phyloP scores from a whole-genome alignment of 108 stramenopile species.

The Chaetoceros tenuissimus region DNA sequence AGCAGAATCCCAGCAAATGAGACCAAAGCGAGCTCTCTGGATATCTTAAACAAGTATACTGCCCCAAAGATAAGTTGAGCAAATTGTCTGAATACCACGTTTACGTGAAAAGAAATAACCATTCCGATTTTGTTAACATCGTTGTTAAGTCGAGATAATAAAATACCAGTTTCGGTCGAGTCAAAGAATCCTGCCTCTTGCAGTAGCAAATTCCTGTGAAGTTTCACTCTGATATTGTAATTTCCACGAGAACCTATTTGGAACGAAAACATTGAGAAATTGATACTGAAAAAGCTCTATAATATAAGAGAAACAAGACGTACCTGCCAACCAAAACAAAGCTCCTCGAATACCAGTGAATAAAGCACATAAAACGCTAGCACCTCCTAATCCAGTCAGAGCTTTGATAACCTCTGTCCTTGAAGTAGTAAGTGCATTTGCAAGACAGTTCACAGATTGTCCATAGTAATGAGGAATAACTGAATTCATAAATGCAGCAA shows the following conservation, averaged over 20 bases:
- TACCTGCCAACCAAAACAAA: conserved; percentile 84
- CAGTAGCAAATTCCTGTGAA: conserved; percentile 73
- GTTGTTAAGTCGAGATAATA: conserved; percentile 74
- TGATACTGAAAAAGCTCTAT: background rate
- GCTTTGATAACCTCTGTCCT: conserved; percentile 34
- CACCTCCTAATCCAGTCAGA: conserved; percentile 46
- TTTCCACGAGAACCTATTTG: conserved; percentile 58
- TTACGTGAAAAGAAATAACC: conserved; percentile 76
- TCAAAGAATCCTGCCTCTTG: conserved; percentile 91
- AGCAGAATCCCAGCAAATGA: conserved; percentile 64
- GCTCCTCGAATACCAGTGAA: conserved; percentile 76
- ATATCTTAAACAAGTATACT: conserved; percentile 53
- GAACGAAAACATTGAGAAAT: background rate
- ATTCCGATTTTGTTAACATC: conserved; percentile 86
- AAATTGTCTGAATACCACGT: conserved; percentile 72
- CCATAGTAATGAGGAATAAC: conserved; percentile 66
- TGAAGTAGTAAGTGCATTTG: conserved; percentile 30
- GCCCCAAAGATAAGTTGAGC: conserved; percentile 74
- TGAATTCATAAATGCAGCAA: conserved; percentile 70
- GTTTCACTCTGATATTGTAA: conserved; percentile 79
- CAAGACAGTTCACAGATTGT: conserved; percentile 60
- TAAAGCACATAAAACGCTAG: conserved; percentile 49
- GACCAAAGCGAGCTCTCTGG: conserved; percentile 47
- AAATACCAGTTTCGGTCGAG: conserved; percentile 60
- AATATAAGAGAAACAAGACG: conserved; percentile 5